Evolutionary conservation across 1,284 basidiomycete species (phyloP), one percentile per base, ranked within the genome.

Genomic region (Rugiboletus extremiorientalis): DNA sequence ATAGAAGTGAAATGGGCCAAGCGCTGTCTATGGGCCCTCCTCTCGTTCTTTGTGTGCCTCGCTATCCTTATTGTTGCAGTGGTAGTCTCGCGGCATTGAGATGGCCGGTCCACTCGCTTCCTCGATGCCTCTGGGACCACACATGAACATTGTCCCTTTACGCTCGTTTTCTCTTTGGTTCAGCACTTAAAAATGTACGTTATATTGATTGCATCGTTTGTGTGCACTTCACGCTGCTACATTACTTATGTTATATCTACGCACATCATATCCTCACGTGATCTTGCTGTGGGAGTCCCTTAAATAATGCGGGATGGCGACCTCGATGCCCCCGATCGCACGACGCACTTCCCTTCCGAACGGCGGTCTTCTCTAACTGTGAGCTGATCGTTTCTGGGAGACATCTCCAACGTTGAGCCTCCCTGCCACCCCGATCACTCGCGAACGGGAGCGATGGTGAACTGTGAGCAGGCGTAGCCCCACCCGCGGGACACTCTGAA

Each of bases 1-100:
- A 65, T 72, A 10, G 77, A 79, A 53, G 36, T 60, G 23, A 76
- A 76, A 52, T 79, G 77, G 77, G 76, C 77, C 22, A 72, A 68
- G 55, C 70, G 77, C 7, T 77, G 78, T 63, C 64, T 78, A 57
- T 73, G 61, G 66, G 69, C 69, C 2, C 58, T 73, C 1, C 42
- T 67, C 20, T 59, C 60, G 20, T 71, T 72, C 36, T 47, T 70
- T 27, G 27, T 60, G 9, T 60, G 71, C 58, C 52, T 73, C 22
- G 45, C 46, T 41, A 52, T 72, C 45, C 40, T 72, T 28, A 43
- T 71, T 8, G 52, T 62, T 14, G 60, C 60, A 14, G 47, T 73
- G n/a, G 60, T 71, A 30, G 50, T 59, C 23, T 58, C 60, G 48
- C 60, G 40, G 38, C 64, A 45, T 11, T 67, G 60, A 67, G 45